Base-by-base conservation (phyloP, 805 yeast species). In the Lipomyces yamadae region DNA sequence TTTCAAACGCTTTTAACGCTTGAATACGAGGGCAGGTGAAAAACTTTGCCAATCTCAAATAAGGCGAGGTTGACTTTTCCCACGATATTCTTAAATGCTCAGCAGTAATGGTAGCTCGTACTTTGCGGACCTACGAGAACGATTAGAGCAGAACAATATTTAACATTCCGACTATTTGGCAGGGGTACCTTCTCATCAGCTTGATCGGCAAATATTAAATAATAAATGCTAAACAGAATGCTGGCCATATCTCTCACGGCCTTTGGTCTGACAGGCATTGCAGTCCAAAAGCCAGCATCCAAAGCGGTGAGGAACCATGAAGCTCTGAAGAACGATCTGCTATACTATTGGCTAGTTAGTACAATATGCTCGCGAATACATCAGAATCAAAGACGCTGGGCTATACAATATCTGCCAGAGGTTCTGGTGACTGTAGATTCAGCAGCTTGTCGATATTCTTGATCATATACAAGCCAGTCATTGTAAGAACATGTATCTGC, bases 201-300 rank as follows among this genome's bases (percentile, higher is more conserved):
- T 35, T 75, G 76, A 29, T 75, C 77, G 13, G 77, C 72, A 56
- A 75, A 75, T 18, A 72, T 56, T 15, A 74, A 64, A 58, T 74
- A 74, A 65, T 74, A 74, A 10, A 63, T 13, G 50, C 75, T 61
- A 64, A 74, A 73, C 29, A 71, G 50, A 8, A 74, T 55, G 13
- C 75, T 69, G 5, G 72, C 69, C 7, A 75, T 18, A 33, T 74
- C 75, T 8, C 76, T 70, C 0, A 71, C 11, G 6, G 62, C 60
- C 59, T 66, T 69, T 39, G 71, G 68, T 15, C 65, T 64, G 30
- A 74, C 65, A 30, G 73, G 67, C 73, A 74, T 70, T n/a, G 77
- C 77, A 4, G 77, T 74, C 76, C 76, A 74, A 58, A 74, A 75
- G 18, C 77, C 77, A 3, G 77, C 77, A 57, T 75, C 77, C 29